Evolutionary conservation across 768 basidiomycete genomes (phyloP), one percentile per base, ranked within the genome.

Genomic region (Melanogaster broomeanus): DNA sequence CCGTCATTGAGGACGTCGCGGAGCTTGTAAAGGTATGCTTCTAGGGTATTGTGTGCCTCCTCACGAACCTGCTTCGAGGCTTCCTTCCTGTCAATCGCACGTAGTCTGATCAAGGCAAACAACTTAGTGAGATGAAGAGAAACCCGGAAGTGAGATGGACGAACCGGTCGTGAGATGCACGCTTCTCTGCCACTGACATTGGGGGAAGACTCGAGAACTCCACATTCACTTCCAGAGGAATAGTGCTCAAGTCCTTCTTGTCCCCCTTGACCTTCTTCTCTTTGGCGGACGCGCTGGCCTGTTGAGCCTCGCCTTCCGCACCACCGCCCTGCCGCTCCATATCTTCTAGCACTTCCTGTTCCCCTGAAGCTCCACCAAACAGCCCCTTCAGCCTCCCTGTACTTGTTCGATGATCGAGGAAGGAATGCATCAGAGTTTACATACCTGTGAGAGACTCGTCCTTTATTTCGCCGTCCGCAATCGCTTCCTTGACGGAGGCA

Each of bases 1-100:
- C 82, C 79, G 34, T 88, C 84, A 27, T 82, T 78, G 27, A 98
- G 74, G 10, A 96, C 76, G 63, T 93, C 93, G 19, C 91, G 85
- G 30, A 97, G 72, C 53, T 87, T 82, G 74, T 99, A 99, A n/a
- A 98, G 71, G 65, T 97, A 97, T 28, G 87, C 83, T 69, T 99
- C 97, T 45, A 99, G 82, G 22, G 81, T 77, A 70, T 99, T 99
- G 27, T 88, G 79, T 3, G 93, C 92, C 67, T 98, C 97, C 61
- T 95, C 95, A 28, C 85, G 85, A 47, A 83, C 82, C 28, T 76
- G 77, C 67, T 91, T 93, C 16, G 84, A 80, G 2, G 77, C 73
- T 72, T 98, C 95, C 48, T 87, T 84, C 7, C 74, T 67, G 58
- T 96, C 90, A 52, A 96, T 77, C 10, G 85, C 83, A 12, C 87